These are phyloP conservation scores for Zostera marina DNA, from an alignment of 116 monocot species.

Conservation along the genomic window DNA sequence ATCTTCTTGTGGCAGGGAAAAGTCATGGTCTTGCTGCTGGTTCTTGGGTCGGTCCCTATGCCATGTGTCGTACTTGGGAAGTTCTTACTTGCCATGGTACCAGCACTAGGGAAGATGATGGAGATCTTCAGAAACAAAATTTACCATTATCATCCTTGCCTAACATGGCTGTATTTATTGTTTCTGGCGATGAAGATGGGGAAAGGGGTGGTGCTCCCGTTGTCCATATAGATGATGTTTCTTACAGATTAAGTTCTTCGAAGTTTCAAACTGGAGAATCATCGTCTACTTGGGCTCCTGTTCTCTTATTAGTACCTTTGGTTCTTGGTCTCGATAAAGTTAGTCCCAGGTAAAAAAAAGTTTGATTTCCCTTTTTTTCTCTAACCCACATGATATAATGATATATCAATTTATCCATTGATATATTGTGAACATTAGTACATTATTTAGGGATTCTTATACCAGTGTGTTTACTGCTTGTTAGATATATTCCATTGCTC, in stretches of 20 bases:
- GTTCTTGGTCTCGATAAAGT: slow-evolving; percentile 97
- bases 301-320: slow-evolving; percentile 82
- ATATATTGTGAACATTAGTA: not conserved
- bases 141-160: slow-evolving; percentile 28
- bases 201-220: slow-evolving; percentile 98
- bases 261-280: slow-evolving; percentile 25
- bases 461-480: not conserved
- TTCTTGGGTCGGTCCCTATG: slow-evolving; percentile 97
- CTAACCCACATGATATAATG: not conserved
- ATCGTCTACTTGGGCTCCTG: slow-evolving; percentile 31
- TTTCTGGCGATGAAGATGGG: slow-evolving; percentile 96
- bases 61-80: slow-evolving; percentile 96
- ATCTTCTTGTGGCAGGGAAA: slow-evolving; percentile 77
- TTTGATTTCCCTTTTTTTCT: not conserved
- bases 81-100: slow-evolving; percentile 30
- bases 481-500: slow-evolving; percentile 81
- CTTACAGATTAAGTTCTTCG: slow-evolving; percentile 33
- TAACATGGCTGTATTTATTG: slow-evolving; percentile 62
- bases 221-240: slow-evolving; percentile 45
- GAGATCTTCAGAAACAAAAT: slow-evolving; percentile 12
- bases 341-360: slow-evolving; percentile 61
- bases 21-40: slow-evolving; percentile 75
- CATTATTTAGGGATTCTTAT: too few relatives aligned
- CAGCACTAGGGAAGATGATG: slow-evolving; percentile 7
- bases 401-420: too few relatives aligned